Percentiles rank a stretch among this genome's conserved stretches.
phyloP scores from a whole-genome alignment of 1,139 yeast species.

The Saccharomyces hybrid region DNA sequence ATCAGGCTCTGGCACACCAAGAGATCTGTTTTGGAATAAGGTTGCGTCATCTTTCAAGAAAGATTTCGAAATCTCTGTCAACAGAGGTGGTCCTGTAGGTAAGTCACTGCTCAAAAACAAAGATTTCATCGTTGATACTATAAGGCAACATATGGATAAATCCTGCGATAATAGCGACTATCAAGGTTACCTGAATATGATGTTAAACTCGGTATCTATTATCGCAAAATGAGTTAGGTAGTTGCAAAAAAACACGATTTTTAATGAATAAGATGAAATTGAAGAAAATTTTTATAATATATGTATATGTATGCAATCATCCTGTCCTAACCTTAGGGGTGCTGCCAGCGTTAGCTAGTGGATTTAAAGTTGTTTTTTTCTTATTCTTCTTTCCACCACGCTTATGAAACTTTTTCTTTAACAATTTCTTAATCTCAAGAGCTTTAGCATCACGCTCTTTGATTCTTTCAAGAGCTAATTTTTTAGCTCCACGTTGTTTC shows the following conservation, averaged over 20 bases:
- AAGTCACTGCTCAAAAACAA: conserved; percentile 47
- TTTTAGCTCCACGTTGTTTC: conserved; percentile 41
- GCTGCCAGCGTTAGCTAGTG: conserved; percentile 13
- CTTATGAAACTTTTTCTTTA: conserved; percentile 39
- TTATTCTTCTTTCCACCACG: conserved; percentile 45
- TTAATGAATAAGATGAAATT: neutral
- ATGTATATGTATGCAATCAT: conserved; percentile 14
- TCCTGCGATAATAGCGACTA: conserved; percentile 10
- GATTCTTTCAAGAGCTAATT: conserved; percentile 38
- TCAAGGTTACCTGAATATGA: conserved; percentile 12
- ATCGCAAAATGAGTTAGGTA: conserved; percentile 1
- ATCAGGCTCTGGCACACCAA: conserved; percentile 5
- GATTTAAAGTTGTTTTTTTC: conserved; percentile 27
- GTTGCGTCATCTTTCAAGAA: conserved; percentile 48
- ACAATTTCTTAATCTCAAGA: conserved; percentile 22
- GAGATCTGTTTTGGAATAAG: conserved; percentile 39
- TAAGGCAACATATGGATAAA: conserved; percentile 35
- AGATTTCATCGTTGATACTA: conserved; percentile 39
- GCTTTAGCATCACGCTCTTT: conserved; percentile 35
- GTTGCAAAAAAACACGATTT: neutral
- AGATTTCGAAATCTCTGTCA: conserved; percentile 54
- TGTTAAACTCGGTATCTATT: conserved; percentile 21
- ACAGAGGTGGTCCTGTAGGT: conserved; percentile 75
- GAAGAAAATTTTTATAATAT: neutral
- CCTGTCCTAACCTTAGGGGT: conserved; percentile 40